These are phyloP conservation scores for Ampelomyces quisqualis DNA, from an alignment of 2,329 filamentous ascomycete genomes.

Conservation along the genomic window DNA sequence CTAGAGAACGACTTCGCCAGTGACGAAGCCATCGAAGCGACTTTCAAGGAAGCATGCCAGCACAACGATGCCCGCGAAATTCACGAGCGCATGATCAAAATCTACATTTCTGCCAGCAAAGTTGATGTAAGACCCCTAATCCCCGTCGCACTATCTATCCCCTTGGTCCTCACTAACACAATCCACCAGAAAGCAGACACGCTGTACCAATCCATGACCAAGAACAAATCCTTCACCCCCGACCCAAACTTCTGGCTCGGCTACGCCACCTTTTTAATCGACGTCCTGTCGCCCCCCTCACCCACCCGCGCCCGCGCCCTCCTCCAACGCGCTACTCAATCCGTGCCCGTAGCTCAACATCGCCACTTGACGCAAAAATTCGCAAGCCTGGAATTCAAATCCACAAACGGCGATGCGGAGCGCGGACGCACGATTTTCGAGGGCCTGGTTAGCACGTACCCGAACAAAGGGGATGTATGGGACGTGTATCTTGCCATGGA, in stretches of 20 bases:
- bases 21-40: slow-evolving; percentile 76
- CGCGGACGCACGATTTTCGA: slow-evolving; percentile 94
- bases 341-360: slow-evolving; percentile 69
- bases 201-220: slow-evolving; percentile 81
- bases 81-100: slow-evolving; percentile 84
- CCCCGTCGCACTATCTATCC: slow-evolving; percentile 4
- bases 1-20: slow-evolving; percentile 88
- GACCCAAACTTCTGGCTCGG: slow-evolving; percentile 85
- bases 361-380: slow-evolving; percentile 81
- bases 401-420: slow-evolving; percentile 77
- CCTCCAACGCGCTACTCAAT: slow-evolving; percentile 80
- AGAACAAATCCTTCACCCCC: slow-evolving; percentile 78
- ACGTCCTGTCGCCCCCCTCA: slow-evolving; percentile 67
- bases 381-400: slow-evolving; percentile 87
- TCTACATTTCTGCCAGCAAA: slow-evolving; percentile 91
- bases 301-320: slow-evolving; percentile 74
- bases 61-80: slow-evolving; percentile 92
- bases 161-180: slow-evolving; percentile 23
- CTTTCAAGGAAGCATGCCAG: slow-evolving; percentile 89
- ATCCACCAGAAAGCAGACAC: slow-evolving; percentile 75
- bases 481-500: slow-evolving; percentile 89
- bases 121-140: slow-evolving; percentile 62
- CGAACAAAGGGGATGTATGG: slow-evolving; percentile 91
- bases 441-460: slow-evolving; percentile 77
- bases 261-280: slow-evolving; percentile 90